Percentiles rank a stretch among this genome's conserved stretches.
These are phyloP conservation scores for Pyrenophora teres DNA, from an alignment of 2,329 filamentous ascomycete genomes.

Conservation along the genomic window DNA sequence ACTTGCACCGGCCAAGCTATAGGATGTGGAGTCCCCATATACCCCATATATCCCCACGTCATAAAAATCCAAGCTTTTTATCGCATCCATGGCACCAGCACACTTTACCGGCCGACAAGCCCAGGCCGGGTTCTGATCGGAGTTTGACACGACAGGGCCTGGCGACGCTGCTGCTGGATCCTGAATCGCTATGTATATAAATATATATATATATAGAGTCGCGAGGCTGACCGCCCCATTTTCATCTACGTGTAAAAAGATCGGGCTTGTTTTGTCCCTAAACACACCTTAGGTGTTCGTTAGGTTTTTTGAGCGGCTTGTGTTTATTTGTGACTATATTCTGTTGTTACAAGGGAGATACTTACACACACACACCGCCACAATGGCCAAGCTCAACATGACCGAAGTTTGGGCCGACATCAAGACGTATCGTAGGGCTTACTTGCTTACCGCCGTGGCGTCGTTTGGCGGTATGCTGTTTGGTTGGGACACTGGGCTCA, in stretches of 20 bases:
- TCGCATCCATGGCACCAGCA: conserved; percentile 1
- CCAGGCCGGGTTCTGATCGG: conserved; percentile 8
- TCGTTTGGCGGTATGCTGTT: conserved; percentile 49
- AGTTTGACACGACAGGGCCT: not conserved
- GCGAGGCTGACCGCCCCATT: not conserved
- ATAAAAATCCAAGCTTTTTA: conserved; percentile 4
- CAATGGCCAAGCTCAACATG: conserved; percentile 43
- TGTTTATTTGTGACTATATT: not conserved
- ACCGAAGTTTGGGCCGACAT: conserved; percentile 46
- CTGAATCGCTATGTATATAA: not conserved
- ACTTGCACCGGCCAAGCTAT: not conserved
- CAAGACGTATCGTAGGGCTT: conserved; percentile 48
- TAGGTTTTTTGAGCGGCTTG: no score
- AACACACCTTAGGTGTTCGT: no score
- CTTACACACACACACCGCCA: conserved; percentile 2
- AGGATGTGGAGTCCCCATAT: conserved; percentile 22
- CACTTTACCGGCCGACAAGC: not conserved
- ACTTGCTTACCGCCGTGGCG: conserved; percentile 50
- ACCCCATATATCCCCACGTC: conserved; percentile 17
- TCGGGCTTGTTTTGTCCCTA: no score
- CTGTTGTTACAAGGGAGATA: not conserved
- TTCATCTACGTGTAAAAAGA: not conserved
- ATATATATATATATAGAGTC: conserved; percentile 1
- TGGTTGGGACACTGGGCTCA: conserved; percentile 46
- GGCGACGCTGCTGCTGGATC: not conserved